Evolutionary conservation across 352 stramenopile genomes (phyloP).

Genomic region (Pythium inflatum): DNA sequence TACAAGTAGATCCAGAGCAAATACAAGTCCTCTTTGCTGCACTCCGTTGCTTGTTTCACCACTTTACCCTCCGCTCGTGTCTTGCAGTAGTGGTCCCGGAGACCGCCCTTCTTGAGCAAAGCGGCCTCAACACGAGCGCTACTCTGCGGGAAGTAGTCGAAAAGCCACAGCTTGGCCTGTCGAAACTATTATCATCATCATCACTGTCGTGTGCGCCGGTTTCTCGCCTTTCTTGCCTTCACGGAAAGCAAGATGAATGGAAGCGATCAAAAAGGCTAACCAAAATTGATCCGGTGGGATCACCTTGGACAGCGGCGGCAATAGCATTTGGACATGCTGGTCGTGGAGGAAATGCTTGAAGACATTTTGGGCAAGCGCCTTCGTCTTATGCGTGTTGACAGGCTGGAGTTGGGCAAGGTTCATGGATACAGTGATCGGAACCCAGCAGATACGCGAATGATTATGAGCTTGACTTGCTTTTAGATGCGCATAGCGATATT

Average conservation of each 20-base stretch:
- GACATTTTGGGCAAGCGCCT: constrained; percentile 22
- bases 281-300: constrained; percentile 2
- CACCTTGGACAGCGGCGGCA: neutral
- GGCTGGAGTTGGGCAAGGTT: constrained; percentile 22
- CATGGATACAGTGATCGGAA: constrained; percentile 21
- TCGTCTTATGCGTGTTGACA: constrained; percentile 25
- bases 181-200: constrained; percentile 28
- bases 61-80: constrained; percentile 15
- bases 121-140: constrained; percentile 8
- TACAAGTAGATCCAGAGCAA: constrained; percentile 35
- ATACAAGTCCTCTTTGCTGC: constrained; percentile 35
- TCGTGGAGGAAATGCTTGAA: constrained; percentile 29
- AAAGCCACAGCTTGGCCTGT: constrained; percentile 22
- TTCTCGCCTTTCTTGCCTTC: constrained; percentile 7
- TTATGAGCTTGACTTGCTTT: constrained; percentile 14
- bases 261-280: constrained; percentile 17
- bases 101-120: constrained; percentile 8
- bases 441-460: constrained; percentile 27
- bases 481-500: constrained; percentile 21
- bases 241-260: constrained; percentile 21
- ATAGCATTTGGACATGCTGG: constrained; percentile 20
- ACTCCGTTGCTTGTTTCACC: constrained; percentile 40
- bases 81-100: constrained; percentile 16
- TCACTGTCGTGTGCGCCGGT: constrained; percentile 12
- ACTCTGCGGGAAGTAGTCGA: constrained; percentile 18